These are phyloP conservation scores for Dichomitus squalens DNA, from an alignment of 1,284 basidiomycete species.

Conservation along the genomic window DNA sequence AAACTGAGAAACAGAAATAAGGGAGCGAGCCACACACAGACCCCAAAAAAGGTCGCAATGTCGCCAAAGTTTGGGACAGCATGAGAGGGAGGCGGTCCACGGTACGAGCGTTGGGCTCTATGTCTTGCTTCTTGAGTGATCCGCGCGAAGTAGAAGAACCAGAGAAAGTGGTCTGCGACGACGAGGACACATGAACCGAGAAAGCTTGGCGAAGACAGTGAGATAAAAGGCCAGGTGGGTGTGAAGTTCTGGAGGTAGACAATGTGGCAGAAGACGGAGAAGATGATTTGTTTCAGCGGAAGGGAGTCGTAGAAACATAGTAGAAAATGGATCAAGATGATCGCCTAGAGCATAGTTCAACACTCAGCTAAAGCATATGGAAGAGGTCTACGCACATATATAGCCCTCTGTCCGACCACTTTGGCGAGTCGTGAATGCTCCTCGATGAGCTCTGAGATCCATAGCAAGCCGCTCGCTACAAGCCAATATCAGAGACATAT, in stretches of 20 bases:
- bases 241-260: conserved; percentile 94
- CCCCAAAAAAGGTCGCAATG: conserved; percentile 85
- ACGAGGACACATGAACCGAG: conserved; percentile 83
- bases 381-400: conserved; percentile 68
- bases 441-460: conserved; percentile 93
- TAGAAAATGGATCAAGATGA: conserved; percentile 78
- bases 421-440: conserved; percentile 87
- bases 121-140: conserved; percentile 58
- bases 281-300: conserved; percentile 70
- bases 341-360: conserved; percentile 50
- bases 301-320: conserved; percentile 81
- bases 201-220: conserved; percentile 82
- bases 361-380: not conserved
- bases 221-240: conserved; percentile 86
- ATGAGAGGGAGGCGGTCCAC: conserved; percentile 33
- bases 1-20: conserved; percentile 91
- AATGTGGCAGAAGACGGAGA: conserved; percentile 83
- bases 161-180: conserved; percentile 87
- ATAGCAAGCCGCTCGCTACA: conserved; percentile 87
- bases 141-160: conserved; percentile 91
- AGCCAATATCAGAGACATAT: not conserved
- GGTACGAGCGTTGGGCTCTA: conserved; percentile 43
- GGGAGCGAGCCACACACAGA: conserved; percentile 92
- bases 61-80: conserved; percentile 76
- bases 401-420: conserved; percentile 74